A percentile compares a stretch with the other conserved stretches of the same genome.
Evolutionary conservation across 345 rosid genomes (phyloP).

Genomic region (Citrus unshiu): DNA sequence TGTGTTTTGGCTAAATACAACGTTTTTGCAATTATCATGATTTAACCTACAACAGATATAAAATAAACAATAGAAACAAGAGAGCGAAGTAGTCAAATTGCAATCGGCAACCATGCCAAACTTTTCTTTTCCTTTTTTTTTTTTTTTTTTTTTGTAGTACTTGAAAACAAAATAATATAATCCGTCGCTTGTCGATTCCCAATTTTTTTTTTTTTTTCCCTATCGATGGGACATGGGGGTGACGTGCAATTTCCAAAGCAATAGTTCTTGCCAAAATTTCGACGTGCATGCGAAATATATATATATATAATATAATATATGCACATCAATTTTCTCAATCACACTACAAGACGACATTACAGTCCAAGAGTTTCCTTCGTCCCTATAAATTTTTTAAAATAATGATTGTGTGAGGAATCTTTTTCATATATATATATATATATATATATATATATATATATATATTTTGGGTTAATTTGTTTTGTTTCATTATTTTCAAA

Average conservation of each 20-base stretch:
- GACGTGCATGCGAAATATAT: not conserved
- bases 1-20: no score
- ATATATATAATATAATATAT: not conserved
- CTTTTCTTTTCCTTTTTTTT: not conserved
- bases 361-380: not conserved
- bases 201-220: not conserved
- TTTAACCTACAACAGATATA: not conserved
- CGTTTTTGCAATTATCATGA: no score
- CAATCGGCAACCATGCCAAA: not conserved
- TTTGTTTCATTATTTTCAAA: not conserved
- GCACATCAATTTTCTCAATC: not conserved
- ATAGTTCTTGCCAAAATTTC: not conserved
- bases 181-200: not conserved
- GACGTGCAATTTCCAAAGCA: constrained; percentile 12
- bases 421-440: not conserved
- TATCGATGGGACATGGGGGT: not conserved
- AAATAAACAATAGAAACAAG: not conserved
- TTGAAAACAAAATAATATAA: not conserved
- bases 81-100: constrained; percentile 2
- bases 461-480: not conserved
- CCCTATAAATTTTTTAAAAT: no score
- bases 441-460: not conserved
- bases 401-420: not conserved
- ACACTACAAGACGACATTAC: not conserved
- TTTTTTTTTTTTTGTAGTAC: not conserved